These are phyloP conservation scores for Penicillium soppii DNA, from an alignment of 495 filamentous ascomycete genomes.

Conservation along the genomic window DNA sequence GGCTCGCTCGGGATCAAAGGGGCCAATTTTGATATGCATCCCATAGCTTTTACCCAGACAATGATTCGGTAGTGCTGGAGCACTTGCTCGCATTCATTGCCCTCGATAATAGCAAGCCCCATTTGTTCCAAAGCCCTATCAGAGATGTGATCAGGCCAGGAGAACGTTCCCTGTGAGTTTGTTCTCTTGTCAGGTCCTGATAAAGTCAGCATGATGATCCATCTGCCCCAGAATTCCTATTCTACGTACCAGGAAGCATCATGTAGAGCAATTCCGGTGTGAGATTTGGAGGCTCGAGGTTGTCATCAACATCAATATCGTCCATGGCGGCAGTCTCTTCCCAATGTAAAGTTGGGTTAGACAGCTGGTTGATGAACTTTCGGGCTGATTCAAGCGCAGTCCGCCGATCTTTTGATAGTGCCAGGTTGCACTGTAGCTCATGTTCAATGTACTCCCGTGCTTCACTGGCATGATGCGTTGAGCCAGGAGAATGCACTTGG, in stretches of 20 bases:
- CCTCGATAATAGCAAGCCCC: slow-evolving; percentile 27
- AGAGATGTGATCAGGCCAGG: slow-evolving; percentile 33
- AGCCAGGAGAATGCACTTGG: slow-evolving; percentile 17
- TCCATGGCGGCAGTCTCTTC: slow-evolving; percentile 11
- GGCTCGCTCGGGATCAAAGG: slow-evolving; percentile 19
- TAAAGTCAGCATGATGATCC: slow-evolving; percentile 1
- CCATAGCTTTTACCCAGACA: slow-evolving; percentile 27
- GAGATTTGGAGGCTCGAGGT: slow-evolving; percentile 14
- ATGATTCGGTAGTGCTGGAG: slow-evolving; percentile 22
- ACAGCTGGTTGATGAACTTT: slow-evolving; percentile 24
- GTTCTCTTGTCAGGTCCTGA: slow-evolving; percentile 23
- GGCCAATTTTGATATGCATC: slow-evolving; percentile 22
- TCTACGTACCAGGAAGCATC: slow-evolving; percentile 26
- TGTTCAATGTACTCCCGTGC: slow-evolving; percentile 27
- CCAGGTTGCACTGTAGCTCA: slow-evolving; percentile 28
- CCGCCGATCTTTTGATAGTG: slow-evolving; percentile 28
- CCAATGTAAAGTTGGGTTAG: slow-evolving; percentile 17
- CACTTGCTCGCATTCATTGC: slow-evolving; percentile 21
- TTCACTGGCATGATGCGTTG: slow-evolving; percentile 25
- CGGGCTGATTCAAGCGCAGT: slow-evolving; percentile 23
- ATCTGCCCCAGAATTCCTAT: neutral
- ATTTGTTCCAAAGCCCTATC: slow-evolving; percentile 24
- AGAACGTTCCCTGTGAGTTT: slow-evolving; percentile 21
- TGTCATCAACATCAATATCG: slow-evolving; percentile 13
- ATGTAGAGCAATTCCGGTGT: slow-evolving; percentile 30